phyloP scores from a whole-genome alignment of 345 rosid species.

The Lagerstroemia speciosa region DNA sequence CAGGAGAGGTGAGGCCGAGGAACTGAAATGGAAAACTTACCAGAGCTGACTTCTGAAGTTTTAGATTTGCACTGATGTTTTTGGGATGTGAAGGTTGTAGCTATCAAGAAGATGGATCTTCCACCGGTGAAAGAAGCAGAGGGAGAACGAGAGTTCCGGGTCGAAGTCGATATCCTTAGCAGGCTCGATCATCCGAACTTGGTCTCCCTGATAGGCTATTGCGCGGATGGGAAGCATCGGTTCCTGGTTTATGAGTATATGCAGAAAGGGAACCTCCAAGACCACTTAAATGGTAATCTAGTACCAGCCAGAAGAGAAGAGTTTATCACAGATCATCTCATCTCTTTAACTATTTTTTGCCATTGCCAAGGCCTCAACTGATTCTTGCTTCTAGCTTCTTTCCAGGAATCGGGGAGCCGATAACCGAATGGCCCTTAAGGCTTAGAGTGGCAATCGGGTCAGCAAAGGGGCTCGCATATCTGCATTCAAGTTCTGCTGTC shows the following conservation, averaged over 20 bases:
- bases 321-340: neutral
- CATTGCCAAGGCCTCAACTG: neutral
- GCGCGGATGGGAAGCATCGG: constrained; percentile 87
- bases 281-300: constrained; percentile 59
- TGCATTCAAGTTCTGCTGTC: constrained; percentile 70
- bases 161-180: constrained; percentile 92
- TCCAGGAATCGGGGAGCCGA: constrained; percentile 66
- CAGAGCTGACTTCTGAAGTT: neutral
- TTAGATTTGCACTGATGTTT: constrained; percentile 6
- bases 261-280: constrained; percentile 93
- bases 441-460: constrained; percentile 81
- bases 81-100: constrained; percentile 54
- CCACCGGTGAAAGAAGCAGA: constrained; percentile 73
- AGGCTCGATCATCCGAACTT: constrained; percentile 87
- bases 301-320: neutral
- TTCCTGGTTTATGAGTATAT: constrained; percentile 87
- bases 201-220: constrained; percentile 83
- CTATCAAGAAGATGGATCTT: constrained; percentile 94
- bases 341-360: neutral
- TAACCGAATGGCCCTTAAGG: constrained; percentile 71
- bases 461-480: constrained; percentile 86
- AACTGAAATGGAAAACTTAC: neutral
- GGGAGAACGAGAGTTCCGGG: constrained; percentile 88
- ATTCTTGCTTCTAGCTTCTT: neutral
- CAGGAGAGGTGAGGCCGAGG: constrained; percentile 61